phyloP scores from a whole-genome alignment of 768 basidiomycete genomes.

The Mycena chlorophos region DNA sequence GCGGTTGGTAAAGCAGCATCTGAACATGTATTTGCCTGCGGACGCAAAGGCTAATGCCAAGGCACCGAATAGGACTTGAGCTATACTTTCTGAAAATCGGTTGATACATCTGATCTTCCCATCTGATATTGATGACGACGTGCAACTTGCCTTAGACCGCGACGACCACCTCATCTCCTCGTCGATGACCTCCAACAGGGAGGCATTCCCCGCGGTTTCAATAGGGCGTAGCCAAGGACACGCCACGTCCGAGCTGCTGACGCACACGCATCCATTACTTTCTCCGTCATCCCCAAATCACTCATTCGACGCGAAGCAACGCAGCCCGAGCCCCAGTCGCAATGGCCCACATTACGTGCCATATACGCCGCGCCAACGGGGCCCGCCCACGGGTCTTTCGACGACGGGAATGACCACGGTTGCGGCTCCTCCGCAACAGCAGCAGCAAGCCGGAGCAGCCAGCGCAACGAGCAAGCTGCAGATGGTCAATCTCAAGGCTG shows the following conservation, averaged over 20 bases:
- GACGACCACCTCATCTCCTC: no score
- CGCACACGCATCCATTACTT: slow-evolving; percentile 68
- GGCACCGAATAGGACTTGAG: neutral
- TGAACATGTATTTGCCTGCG: slow-evolving; percentile 44
- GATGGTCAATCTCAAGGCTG: slow-evolving; percentile 71
- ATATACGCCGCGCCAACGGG: slow-evolving; percentile 17
- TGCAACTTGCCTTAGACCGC: no score
- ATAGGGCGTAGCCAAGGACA: slow-evolving; percentile 54
- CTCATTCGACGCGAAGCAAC: slow-evolving; percentile 31
- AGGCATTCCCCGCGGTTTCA: slow-evolving; percentile 52
- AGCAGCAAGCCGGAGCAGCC: no score
- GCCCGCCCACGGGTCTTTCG: slow-evolving; percentile 18
- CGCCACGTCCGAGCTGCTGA: slow-evolving; percentile 53
- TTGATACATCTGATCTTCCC: no score
- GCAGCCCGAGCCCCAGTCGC: slow-evolving; percentile 28
- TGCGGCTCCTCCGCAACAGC: slow-evolving; percentile 30
- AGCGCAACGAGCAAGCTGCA: slow-evolving; percentile 71
- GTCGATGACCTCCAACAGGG: neutral
- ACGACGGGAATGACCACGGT: slow-evolving; percentile 23
- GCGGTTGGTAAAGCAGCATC: slow-evolving; percentile 43
- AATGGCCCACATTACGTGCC: slow-evolving; percentile 49
- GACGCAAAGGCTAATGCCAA: slow-evolving; percentile 8
- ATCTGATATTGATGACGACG: no score
- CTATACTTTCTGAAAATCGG: no score
- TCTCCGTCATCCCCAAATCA: slow-evolving; percentile 39